Evolutionary conservation across 345 rosid species (phyloP).

Genomic region (Gossypium longicalyx): DNA sequence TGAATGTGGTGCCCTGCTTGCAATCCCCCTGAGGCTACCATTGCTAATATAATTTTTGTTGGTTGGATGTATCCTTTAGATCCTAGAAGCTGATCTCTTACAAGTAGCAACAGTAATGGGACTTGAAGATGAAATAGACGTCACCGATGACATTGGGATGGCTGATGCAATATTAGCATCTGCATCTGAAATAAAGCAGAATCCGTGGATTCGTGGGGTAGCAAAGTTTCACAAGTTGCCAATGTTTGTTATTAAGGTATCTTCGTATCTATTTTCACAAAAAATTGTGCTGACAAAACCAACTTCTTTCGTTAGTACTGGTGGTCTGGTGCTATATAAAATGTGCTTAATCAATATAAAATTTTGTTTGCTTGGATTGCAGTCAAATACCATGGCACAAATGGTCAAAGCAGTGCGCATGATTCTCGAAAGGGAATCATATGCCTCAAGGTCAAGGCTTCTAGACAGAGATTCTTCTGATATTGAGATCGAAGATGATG

Average conservation of each 20-base stretch:
- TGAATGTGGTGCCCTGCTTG: neutral
- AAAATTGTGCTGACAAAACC: neutral
- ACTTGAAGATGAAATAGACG: conserved; percentile 63
- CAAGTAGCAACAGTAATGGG: conserved; percentile 94
- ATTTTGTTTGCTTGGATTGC: conserved; percentile 24
- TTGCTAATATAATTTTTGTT: conserved; percentile 15
- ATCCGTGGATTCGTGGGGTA: conserved; percentile 72
- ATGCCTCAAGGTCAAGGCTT: conserved; percentile 36
- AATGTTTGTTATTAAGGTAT: conserved; percentile 75
- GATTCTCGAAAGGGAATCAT: conserved; percentile 75
- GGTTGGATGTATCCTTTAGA: conserved; percentile 34
- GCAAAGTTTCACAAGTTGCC: conserved; percentile 84
- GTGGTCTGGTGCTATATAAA: neutral
- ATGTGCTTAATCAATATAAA: neutral
- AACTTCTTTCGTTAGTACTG: neutral
- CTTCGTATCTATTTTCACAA: neutral
- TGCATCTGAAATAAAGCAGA: conserved; percentile 68
- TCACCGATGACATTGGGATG: conserved; percentile 72
- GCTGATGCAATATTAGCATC: conserved; percentile 87
- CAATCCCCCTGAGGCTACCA: neutral
- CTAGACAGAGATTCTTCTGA: conserved; percentile 36
- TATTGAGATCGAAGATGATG: conserved; percentile 80
- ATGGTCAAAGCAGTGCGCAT: conserved; percentile 92
- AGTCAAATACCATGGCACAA: conserved; percentile 95
- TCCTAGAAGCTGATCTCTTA: conserved; percentile 75